These are phyloP conservation scores for Quercus robur DNA, from an alignment of 306 rosid genomes.

Conservation along the genomic window DNA sequence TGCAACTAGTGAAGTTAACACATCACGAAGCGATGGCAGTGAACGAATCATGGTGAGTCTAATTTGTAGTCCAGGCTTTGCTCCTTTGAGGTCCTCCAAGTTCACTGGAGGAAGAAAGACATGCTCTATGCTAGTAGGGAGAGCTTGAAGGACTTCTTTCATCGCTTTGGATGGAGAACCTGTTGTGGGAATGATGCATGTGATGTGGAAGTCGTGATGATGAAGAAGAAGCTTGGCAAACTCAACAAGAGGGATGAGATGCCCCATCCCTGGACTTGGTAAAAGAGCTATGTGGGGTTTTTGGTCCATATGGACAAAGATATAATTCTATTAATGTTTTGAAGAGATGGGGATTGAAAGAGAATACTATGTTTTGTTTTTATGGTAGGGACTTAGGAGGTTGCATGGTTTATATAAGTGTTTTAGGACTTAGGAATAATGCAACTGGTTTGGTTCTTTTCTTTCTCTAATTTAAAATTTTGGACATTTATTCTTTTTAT, in stretches of 20 bases:
- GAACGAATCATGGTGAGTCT: conserved; percentile 20
- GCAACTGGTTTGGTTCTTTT: too few species aligned
- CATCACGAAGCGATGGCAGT: conserved; percentile 14
- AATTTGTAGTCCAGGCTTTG: conserved; percentile 10
- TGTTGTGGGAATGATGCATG: conserved; percentile 41
- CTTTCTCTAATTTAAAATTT: too few species aligned
- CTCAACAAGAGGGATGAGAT: conserved; percentile 34
- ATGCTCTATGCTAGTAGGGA: conserved; percentile 24
- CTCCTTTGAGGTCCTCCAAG: conserved; percentile 11
- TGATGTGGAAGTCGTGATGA: conserved; percentile 6
- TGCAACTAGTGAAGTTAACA: background rate
- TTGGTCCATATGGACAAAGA: conserved; percentile 10
- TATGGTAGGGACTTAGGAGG: too few species aligned
- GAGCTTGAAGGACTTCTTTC: conserved; percentile 29
- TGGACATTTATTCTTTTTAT: too few species aligned
- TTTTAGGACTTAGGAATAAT: conserved; percentile 5
- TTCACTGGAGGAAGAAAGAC: conserved; percentile 30
- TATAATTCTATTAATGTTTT: background rate
- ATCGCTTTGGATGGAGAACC: conserved; percentile 24
- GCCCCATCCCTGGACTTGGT: conserved; percentile 36
- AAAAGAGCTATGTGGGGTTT: conserved; percentile 20
- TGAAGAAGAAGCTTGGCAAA: conserved; percentile 30
- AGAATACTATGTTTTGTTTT: background rate
- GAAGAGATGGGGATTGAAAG: background rate
- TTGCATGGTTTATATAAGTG: too few species aligned